Evolutionary conservation across 139 green algal genomes (phyloP), one percentile per base, ranked within the genome.

Genomic region (Coelastrella sp.): DNA sequence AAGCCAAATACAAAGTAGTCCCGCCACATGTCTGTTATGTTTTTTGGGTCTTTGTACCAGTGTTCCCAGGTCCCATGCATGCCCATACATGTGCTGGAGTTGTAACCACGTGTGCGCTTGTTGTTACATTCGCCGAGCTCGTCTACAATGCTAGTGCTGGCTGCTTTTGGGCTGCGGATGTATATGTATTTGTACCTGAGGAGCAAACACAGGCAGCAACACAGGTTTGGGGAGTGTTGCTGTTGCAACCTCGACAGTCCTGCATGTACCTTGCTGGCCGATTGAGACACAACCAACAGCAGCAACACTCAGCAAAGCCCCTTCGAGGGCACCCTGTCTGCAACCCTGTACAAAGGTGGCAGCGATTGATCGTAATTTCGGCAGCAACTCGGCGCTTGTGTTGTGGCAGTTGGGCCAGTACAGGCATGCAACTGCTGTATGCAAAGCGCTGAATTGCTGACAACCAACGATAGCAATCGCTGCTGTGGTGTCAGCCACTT

Each of bases 1-100:
- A 89, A 87, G 6, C 87, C 91, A 86, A 93, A 93, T 58, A 93
- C 91, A 81, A 93, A 93, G 83, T 93, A 93, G 64, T 93, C 91
- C 74, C 85, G 88, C 91, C 91, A 93, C 58, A 86, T 88, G 17
- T 88, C 32, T n/a, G 54, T 77, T 57, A 93, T 66, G n/a, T 90
- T 64, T 7, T 89, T 59, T 0, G 66, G 20, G 61, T 87, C 81
- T 60, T 73, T 78, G 23, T 74, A 65, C 2, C 20, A 65, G 54
- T 76, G 16, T 54, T 91, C 65, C 80, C 57, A 79, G 2, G 17
- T 86, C 22, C 82, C 17, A 17, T 87, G 56, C 57, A 81, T 66
- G 8, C 81, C 73, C 81, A 90, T 89, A 80, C 78, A 93, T 17
- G 47, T 89, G 23, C 88, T 77, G 60, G 80, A 76, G 11, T 80